Base-by-base conservation (phyloP, 768 basidiomycete genomes). In the Agaricus subrufescens region DNA sequence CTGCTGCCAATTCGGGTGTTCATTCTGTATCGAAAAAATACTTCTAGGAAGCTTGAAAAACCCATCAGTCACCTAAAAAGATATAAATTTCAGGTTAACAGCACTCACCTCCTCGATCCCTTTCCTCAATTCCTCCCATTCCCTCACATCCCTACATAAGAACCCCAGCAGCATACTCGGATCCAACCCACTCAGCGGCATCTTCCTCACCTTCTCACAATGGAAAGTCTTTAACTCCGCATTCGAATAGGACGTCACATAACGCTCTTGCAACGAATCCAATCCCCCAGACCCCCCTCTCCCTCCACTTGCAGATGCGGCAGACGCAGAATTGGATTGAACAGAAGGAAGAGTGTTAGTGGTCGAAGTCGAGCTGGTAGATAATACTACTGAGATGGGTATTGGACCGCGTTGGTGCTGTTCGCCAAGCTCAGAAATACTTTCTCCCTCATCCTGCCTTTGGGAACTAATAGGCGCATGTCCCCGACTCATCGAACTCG, bases 131-230 rank as follows among this genome's bases (percentile, higher is more conserved):
- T 98, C 93, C 14, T 77, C 68, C 90, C 93, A 98, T 52, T 98
- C 96, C 15, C 66, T 74, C 71, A 92, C 88, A 65, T 91, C 84
- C 63, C 81, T 82, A 67, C 88, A 87, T 61, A 98, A 66, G 67
- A 99, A 98, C 10, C 95, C 95, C 57, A 98, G 80, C 6, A 99
- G 75, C 97, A 99, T 98, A 63, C 94, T 97, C 25, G 96, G 97
- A 68, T 98, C 97, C 53, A 99, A 73, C 29, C 88, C 89, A 40
- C 84, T 83, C 37, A 98, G 71, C 0, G 88, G 88, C 91, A 98
- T 96, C 82, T 96, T 98, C 66, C 93, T 79, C 39, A 98, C 88
- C 15, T 88, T 84, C n/a, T 99, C 97, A 67, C 94, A 94, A 70
- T 98, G 97, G 75, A 94, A 99, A 11, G 91, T 96, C 64, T 82